Evolutionary conservation across 1,284 basidiomycete species (phyloP).

Genomic region (Ustilago trichophora): DNA sequence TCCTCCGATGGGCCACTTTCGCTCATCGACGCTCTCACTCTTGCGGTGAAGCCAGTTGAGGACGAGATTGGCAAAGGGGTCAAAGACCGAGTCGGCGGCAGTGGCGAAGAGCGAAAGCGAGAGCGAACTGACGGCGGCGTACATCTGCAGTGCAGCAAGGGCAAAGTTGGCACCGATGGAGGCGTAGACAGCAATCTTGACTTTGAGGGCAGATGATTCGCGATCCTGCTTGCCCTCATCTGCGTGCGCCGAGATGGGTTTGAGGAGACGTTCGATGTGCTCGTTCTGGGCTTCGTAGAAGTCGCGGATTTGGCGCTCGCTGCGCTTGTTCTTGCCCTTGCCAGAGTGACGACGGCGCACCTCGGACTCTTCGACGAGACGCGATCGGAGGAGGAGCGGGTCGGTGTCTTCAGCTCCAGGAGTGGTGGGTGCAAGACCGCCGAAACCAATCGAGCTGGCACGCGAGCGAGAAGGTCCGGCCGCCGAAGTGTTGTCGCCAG

Average conservation of each 20-base stretch:
- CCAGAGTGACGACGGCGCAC: slow-evolving; percentile 65
- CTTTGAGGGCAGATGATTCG: slow-evolving; percentile 71
- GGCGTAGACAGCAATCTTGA: slow-evolving; percentile 83
- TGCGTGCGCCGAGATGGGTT: slow-evolving; percentile 86
- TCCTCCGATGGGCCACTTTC: slow-evolving; percentile 91
- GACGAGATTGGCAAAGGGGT: slow-evolving; percentile 85
- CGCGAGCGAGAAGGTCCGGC: slow-evolving; percentile 25
- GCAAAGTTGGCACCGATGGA: slow-evolving; percentile 78
- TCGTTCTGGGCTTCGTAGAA: slow-evolving; percentile 87
- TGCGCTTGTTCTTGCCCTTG: slow-evolving; percentile 62
- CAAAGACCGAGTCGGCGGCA: slow-evolving; percentile 87
- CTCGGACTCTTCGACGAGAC: slow-evolving; percentile 67
- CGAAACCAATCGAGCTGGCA: slow-evolving; percentile 35
- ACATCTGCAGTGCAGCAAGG: slow-evolving; percentile 69
- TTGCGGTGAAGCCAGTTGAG: slow-evolving; percentile 84
- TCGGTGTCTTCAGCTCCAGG: slow-evolving; percentile 61
- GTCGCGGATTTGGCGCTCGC: slow-evolving; percentile 70
- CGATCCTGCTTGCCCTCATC: slow-evolving; percentile 76
- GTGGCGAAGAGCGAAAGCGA: slow-evolving; percentile 90
- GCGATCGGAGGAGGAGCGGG: slow-evolving; percentile 67
- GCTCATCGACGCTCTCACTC: slow-evolving; percentile 76
- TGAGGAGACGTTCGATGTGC: slow-evolving; percentile 84
- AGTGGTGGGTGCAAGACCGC: slow-evolving; percentile 14
- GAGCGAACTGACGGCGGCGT: slow-evolving; percentile 82
- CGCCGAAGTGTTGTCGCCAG: not conserved